These are phyloP conservation scores for Helotiales sp. DNA, from an alignment of 2,329 filamentous ascomycete genomes.

Conservation along the genomic window DNA sequence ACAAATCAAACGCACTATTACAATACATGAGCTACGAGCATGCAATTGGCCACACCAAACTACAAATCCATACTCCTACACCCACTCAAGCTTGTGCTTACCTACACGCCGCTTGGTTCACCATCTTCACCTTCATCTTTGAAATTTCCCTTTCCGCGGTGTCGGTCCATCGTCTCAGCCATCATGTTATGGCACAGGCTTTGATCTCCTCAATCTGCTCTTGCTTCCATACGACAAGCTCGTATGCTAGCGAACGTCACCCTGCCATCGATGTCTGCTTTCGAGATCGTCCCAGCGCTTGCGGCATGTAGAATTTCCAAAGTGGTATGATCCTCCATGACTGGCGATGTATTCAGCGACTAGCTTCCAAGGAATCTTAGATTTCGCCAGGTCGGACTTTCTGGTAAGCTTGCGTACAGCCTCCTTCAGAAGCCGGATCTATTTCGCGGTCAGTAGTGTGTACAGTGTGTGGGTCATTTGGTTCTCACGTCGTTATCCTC, in stretches of 20 bases:
- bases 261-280: neutral
- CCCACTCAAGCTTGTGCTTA: neutral
- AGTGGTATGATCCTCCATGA: slow-evolving; percentile 61
- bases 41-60: neutral
- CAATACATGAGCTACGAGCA: neutral
- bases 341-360: slow-evolving; percentile 58
- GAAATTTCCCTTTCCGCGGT: neutral
- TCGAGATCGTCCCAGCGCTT: slow-evolving; percentile 59
- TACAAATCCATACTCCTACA: neutral
- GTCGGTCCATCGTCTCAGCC: neutral
- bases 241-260: neutral
- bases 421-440: slow-evolving; percentile 53
- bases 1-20: neutral
- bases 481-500: slow-evolving; percentile 64
- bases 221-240: too few species aligned
- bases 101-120: neutral
- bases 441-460: slow-evolving; percentile 10
- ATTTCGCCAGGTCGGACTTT: slow-evolving; percentile 30
- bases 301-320: slow-evolving; percentile 62
- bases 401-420: slow-evolving; percentile 49
- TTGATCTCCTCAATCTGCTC: neutral
- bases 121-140: too few species aligned
- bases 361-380: slow-evolving; percentile 60
- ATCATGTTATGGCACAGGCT: neutral
- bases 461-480: neutral